Base-by-base conservation (phyloP, 164 flowering plant species). In the Annona squamosa region DNA sequence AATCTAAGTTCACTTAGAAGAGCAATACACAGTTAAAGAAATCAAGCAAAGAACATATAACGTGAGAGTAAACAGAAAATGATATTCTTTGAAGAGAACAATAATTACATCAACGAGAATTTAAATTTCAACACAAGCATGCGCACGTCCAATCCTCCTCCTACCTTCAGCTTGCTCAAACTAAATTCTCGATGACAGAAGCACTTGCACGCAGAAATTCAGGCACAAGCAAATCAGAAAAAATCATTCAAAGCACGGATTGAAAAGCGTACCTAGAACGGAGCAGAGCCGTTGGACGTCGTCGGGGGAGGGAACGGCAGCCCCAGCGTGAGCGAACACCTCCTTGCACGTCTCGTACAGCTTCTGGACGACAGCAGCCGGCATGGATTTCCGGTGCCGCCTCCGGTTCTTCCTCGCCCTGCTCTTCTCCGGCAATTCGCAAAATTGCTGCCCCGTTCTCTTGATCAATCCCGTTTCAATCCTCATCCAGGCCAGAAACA, bases 251-350 rank as follows among this genome's bases (percentile, higher is more conserved):
- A 3, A 44, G 16, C n/a, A 41, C 61, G 13, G 46, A 41, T 26
- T 26, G 43, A 13, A 56, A 48, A 17, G 37, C 79, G 16, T 73
- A 89, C 97, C 93, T 1, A 91, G 81, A 80, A 91, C 85, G 61
- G 48, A 66, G 63, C 85, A 72, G 12, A 91, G 67, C 6, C 68
- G 84, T 17, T 82, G 76, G 0, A 88, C 91, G 80, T 85, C 88
- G 3, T 0, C n/a, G 41, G 86, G 79, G 2, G 69, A 17, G 74
- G 97, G 93, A 70, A 89, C 87, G 3, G 86, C 82, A 62, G 83
- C 83, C 52, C 92, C 93, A 78, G 81, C 81, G 44, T 6, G 6
- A 43, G 68, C 42, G 72, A 91, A 91, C 5, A 84, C 88, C 0
- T 80, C 76, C 52, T 43, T 72, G 68, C 97, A 89, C 0, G 79